phyloP scores from a whole-genome alignment of 108 stramenopile genomes.

The Cylindrotheca closterium region DNA sequence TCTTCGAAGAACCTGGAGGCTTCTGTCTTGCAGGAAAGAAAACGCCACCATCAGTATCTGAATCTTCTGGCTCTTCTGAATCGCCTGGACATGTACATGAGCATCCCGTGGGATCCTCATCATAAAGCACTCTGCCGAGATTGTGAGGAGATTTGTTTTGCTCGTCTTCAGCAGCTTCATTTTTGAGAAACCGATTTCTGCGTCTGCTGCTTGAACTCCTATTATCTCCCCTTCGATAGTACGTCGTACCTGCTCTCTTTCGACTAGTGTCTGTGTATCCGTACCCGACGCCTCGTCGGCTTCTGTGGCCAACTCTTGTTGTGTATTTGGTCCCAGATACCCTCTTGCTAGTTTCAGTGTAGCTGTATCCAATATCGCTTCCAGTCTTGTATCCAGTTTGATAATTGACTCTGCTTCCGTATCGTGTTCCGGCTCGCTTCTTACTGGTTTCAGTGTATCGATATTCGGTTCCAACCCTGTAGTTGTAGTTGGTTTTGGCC shows the following conservation, averaged over 20 bases:
- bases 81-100: background rate
- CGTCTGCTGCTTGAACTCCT: background rate
- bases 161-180: background rate
- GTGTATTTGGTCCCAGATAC: background rate
- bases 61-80: background rate
- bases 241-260: background rate
- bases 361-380: background rate
- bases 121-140: background rate
- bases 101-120: background rate
- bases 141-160: background rate
- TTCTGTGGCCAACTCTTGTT: background rate
- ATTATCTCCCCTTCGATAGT: background rate
- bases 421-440: background rate
- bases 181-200: background rate
- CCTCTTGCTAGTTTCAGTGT: background rate
- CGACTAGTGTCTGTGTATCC: background rate
- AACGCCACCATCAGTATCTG: background rate
- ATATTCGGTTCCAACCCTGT: background rate
- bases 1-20: background rate
- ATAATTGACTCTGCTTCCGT: too few species aligned
- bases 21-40: background rate
- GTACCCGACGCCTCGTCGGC: background rate
- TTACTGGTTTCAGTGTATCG: background rate
- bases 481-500: background rate
- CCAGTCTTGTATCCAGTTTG: too few species aligned